Base-by-base conservation (phyloP, 179 eudicot genomes). In the Drosera spatulata region DNA sequence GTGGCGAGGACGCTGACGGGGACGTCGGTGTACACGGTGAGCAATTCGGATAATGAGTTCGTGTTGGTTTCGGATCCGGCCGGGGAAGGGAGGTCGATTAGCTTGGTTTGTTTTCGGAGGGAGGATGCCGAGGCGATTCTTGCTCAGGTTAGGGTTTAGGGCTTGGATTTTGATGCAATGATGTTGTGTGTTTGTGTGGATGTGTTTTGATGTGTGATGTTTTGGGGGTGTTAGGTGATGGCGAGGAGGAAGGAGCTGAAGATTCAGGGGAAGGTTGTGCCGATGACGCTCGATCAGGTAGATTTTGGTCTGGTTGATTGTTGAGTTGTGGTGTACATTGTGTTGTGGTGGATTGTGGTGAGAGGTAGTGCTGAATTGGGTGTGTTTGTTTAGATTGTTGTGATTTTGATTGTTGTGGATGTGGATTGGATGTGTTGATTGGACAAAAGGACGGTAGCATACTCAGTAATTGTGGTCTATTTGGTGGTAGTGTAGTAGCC, bases 281-380 rank as follows among this genome's bases (percentile, higher is more conserved):
- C 96, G 0, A 89, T 93, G 56, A 77, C 93, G n/a, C 90, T 93
- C 45, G 99, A 89, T 62, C 99, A 93, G 95, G 99, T 89, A 38
- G 69, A 39, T 55, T 10, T 55, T 55, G 7, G 33, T 22, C 33
- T 22, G 33, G 33, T 22, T 22, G 33, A 22, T 22, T 22, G 33
- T 22, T 22, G 33, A 22, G 33, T 22, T 22, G 33, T 22, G 33
- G 33, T 22, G 33, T 22, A 22, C 33, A 22, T 22, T 22, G 33
- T 22, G 33, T 22, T 22, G 33, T 22, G 33, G 33, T 22, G 33
- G 33, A 22, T 22, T 22, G 33, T 22, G 33, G 33, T 22, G 33
- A 22, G 33, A 22, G 33, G 33, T 22, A 22, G 33, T 22, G 33
- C 1, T 22, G 33, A 22, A 22, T 22, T 22, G 33, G 33, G 33